Conservation (phyloP, 805 yeast genomes). For the Spathaspora arborariae region DNA sequence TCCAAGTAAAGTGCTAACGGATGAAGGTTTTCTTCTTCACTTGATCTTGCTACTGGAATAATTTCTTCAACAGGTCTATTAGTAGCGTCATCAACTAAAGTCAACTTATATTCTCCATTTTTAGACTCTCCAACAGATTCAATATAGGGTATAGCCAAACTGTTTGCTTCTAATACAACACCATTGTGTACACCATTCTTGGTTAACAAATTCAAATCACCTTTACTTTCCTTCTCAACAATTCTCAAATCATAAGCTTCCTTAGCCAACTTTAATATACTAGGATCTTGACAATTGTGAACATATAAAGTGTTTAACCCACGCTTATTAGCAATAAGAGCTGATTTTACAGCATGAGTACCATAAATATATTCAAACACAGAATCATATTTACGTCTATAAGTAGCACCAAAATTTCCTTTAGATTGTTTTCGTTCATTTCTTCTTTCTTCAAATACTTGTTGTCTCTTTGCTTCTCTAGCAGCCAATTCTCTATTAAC, state of each 20-base stretch:
- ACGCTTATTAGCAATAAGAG: slow-evolving; percentile 55
- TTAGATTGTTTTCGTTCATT: not conserved
- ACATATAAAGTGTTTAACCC: slow-evolving; percentile 50
- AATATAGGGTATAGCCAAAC: slow-evolving; percentile 35
- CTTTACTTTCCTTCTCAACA: slow-evolving; percentile 35
- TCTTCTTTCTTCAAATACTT: slow-evolving; percentile 4
- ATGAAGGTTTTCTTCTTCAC: slow-evolving; percentile 1
- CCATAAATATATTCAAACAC: slow-evolving; percentile 72
- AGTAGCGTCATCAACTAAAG: slow-evolving; percentile 15
- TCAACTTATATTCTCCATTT: slow-evolving; percentile 13
- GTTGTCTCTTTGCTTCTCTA: slow-evolving; percentile 6
- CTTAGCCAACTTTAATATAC: slow-evolving; percentile 47
- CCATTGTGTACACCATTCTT: slow-evolving; percentile 79
- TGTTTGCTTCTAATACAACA: slow-evolving; percentile 64
- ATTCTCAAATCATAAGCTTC: slow-evolving; percentile 34
- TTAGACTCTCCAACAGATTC: slow-evolving; percentile 24
- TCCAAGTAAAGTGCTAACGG: slow-evolving; percentile 78
- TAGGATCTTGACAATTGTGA: slow-evolving; percentile 35
- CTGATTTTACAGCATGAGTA: slow-evolving; percentile 69
- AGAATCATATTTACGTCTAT: slow-evolving; percentile 30
- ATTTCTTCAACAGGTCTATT: slow-evolving; percentile 8
- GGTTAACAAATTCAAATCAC: slow-evolving; percentile 57
- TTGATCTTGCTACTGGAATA: slow-evolving; percentile 13
- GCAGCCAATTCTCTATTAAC: slow-evolving; percentile 15
- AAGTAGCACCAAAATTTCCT: not conserved